phyloP scores from a whole-genome alignment of 768 basidiomycete genomes.

The Rhizopogon vulgaris region DNA sequence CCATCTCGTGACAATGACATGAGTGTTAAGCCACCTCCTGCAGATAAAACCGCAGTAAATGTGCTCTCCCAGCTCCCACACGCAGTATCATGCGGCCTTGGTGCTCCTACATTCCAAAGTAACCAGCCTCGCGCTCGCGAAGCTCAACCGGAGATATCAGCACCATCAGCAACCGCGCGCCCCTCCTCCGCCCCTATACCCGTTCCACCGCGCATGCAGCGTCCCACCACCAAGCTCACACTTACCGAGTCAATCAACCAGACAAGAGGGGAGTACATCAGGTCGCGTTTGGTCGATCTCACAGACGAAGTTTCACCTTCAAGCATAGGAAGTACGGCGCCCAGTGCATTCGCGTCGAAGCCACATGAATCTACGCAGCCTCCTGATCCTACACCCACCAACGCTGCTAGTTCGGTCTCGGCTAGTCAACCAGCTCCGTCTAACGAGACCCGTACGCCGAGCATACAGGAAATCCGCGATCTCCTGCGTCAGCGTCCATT shows the following conservation, averaged over 20 bases:
- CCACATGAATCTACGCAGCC: neutral
- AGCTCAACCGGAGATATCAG: neutral
- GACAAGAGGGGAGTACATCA: conserved; percentile 8
- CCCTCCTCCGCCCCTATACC: conserved; percentile 6
- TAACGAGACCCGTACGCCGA: neutral
- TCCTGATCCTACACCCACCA: neutral
- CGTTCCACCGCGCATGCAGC: conserved; percentile 18
- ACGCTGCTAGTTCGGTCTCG: neutral
- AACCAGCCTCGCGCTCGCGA: neutral
- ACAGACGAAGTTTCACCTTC: neutral
- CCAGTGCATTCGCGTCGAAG: neutral
- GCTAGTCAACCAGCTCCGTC: neutral
- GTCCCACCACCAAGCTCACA: conserved; percentile 8
- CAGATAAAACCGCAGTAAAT: neutral
- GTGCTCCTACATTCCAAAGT: neutral
- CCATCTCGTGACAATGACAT: neutral
- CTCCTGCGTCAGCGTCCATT: neutral
- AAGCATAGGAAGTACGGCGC: neutral
- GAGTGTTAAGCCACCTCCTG: neutral
- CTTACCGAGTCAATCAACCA: conserved; percentile 17
- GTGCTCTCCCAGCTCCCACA: neutral
- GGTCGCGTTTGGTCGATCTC: neutral
- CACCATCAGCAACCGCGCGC: conserved; percentile 1
- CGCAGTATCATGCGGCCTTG: neutral
- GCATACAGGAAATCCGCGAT: conserved; percentile 1